A percentile compares a stretch with the other conserved stretches of the same genome.
These are phyloP conservation scores for Setomelanomma holmii DNA, from an alignment of 2,329 filamentous ascomycete genomes.

Conservation along the genomic window DNA sequence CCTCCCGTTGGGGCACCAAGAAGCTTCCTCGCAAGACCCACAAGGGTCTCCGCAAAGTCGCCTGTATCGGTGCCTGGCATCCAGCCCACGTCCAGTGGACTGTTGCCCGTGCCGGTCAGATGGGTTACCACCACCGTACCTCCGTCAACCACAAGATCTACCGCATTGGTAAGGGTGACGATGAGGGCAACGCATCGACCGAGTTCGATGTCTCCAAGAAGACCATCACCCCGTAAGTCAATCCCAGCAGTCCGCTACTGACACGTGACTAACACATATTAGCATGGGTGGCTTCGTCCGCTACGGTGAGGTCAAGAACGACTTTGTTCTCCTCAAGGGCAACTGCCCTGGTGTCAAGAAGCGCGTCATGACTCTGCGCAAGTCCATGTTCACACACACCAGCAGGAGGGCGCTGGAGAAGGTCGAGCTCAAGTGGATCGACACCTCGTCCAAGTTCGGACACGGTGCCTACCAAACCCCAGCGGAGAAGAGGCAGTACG, in stretches of 20 bases:
- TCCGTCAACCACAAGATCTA: constrained; percentile 99
- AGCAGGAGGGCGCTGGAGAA: constrained; percentile 96
- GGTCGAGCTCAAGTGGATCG: constrained; percentile 99
- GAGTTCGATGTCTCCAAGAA: constrained; percentile 99
- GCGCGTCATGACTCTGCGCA: constrained; percentile 97
- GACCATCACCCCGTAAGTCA: constrained; percentile 96
- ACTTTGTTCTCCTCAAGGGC: constrained; percentile 98
- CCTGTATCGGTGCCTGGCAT: constrained; percentile 99
- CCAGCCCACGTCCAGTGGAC: constrained; percentile 99
- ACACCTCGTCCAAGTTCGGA: constrained; percentile 99
- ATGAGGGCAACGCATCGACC: constrained; percentile 91
- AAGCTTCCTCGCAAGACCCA: constrained; percentile 99
- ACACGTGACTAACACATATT: constrained; percentile 50
- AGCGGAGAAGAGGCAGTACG: constrained; percentile 96
- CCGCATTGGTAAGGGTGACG: constrained; percentile 91
- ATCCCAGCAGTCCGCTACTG: background rate
- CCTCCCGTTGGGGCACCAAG: constrained; percentile 98
- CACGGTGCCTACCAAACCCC: constrained; percentile 99
- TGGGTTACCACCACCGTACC: constrained; percentile 99
- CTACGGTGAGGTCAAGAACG: constrained; percentile 99
- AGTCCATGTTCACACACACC: constrained; percentile 98
- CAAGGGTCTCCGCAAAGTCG: constrained; percentile 99
- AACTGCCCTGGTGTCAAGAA: constrained; percentile 98
- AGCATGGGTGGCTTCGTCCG: constrained; percentile 99
- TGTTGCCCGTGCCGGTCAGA: constrained; percentile 99